These are phyloP conservation scores for Cyclotella choctawhatcheeana DNA, from an alignment of 108 stramenopile genomes.

Conservation along the genomic window DNA sequence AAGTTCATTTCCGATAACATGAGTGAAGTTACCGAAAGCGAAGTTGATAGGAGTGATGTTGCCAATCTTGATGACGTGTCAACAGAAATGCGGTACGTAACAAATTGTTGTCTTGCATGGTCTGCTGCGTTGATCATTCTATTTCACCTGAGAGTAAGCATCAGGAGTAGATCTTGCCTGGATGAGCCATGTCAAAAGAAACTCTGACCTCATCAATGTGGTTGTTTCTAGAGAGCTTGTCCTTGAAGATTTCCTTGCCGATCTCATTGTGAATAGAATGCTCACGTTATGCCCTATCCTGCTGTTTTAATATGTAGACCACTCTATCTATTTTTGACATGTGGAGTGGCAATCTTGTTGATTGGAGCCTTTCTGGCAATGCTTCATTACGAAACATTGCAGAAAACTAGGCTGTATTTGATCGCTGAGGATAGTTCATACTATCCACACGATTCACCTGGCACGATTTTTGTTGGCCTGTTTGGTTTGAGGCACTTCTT, in stretches of 20 bases:
- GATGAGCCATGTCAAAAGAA: no score
- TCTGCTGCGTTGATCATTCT: conserved; percentile 27
- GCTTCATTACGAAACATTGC: neutral
- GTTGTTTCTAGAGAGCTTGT: conserved; percentile 1
- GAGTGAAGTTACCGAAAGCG: conserved; percentile 55
- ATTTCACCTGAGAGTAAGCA: neutral
- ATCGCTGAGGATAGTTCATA: neutral
- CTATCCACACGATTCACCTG: neutral
- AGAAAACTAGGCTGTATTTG: conserved; percentile 2
- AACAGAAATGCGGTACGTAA: conserved; percentile 44
- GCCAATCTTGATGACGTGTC: conserved; percentile 35
- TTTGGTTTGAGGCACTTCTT: neutral
- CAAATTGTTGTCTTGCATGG: neutral
- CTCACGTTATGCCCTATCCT: neutral
- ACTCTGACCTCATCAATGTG: no score
- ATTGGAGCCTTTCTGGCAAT: conserved; percentile 9
- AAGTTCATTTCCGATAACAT: conserved; percentile 44
- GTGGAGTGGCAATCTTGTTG: neutral
- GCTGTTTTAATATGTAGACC: conserved; percentile 5
- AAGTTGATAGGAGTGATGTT: conserved; percentile 42
- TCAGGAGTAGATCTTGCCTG: conserved; percentile 6
- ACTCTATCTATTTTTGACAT: neutral
- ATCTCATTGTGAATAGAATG: conserved; percentile 32
- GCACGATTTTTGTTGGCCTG: neutral
- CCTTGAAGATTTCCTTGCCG: conserved; percentile 1